Evolutionary conservation across 371 early-diverging fungal species (phyloP).

Genomic region (Mucor irregularis): DNA sequence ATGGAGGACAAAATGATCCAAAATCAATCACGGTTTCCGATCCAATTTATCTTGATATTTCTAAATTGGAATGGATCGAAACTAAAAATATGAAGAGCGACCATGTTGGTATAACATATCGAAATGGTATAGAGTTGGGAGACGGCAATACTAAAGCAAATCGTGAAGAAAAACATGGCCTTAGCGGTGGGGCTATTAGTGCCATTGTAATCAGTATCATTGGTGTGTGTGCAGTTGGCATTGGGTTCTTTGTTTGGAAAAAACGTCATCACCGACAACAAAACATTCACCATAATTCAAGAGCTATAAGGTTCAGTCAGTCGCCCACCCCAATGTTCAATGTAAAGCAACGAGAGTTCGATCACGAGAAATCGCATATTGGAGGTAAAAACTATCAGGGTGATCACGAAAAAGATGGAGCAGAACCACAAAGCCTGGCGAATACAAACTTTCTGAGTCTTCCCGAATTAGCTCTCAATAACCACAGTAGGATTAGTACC

Average conservation of each 20-base stretch:
- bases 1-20: constrained; percentile 12
- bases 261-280: background rate
- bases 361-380: background rate
- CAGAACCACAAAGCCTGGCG: background rate
- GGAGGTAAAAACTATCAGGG: background rate
- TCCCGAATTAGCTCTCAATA: constrained; percentile 8
- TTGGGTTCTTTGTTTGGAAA: constrained; percentile 30
- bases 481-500: constrained; percentile 2
- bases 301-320: constrained; percentile 30
- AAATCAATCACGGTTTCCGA: background rate
- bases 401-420: background rate
- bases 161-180: constrained; percentile 1
- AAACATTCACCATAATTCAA: background rate
- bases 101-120: background rate
- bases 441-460: background rate
- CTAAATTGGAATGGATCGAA: constrained; percentile 12
- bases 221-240: constrained; percentile 23
- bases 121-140: background rate
- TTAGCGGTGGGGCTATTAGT: constrained; percentile 36
- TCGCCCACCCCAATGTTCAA: constrained; percentile 18
- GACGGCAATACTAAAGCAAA: too few relatives aligned
- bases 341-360: constrained; percentile 1
- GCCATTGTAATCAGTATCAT: constrained; percentile 40
- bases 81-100: background rate
- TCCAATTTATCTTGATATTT: constrained; percentile 11